A percentile compares a stretch with the other conserved stretches of the same genome.
These are phyloP conservation scores for Arthrobotrys conoides DNA, from an alignment of 2,329 filamentous ascomycete species.

Conservation along the genomic window DNA sequence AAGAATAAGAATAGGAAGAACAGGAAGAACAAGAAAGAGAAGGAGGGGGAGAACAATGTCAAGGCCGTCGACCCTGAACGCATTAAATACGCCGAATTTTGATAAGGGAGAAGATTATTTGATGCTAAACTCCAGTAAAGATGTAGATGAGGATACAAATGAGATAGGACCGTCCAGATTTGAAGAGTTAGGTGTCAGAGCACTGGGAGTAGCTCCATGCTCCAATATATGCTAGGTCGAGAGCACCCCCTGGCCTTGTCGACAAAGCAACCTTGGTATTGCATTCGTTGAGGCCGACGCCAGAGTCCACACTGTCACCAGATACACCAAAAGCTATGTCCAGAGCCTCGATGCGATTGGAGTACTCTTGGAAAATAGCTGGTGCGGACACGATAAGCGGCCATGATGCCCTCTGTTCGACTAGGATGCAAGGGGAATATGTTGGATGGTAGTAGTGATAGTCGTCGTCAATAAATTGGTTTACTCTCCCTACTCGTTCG, in stretches of 20 bases:
- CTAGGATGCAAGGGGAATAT: slow-evolving; percentile 3
- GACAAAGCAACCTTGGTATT: not conserved
- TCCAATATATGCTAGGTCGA: slow-evolving; percentile 34
- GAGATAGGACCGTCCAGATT: too few relatives aligned
- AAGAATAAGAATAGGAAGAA: too few relatives aligned
- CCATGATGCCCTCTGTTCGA: slow-evolving; percentile 18
- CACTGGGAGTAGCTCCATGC: slow-evolving; percentile 6
- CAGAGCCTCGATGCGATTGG: slow-evolving; percentile 9
- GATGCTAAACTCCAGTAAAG: not conserved
- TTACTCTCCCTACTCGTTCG: not conserved
- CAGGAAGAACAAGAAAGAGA: too few relatives aligned
- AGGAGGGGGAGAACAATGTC: not conserved
- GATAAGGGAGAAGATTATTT: too few relatives aligned
- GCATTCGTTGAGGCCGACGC: slow-evolving; percentile 22
- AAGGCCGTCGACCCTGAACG: not conserved
- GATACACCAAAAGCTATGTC: not conserved
- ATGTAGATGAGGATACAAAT: not conserved
- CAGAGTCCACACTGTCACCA: not conserved
- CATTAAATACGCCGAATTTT: not conserved
- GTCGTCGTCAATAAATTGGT: slow-evolving; percentile 7
- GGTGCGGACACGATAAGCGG: not conserved
- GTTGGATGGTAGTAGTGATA: slow-evolving; percentile 30
- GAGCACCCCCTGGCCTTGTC: not conserved
- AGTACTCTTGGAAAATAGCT: not conserved
- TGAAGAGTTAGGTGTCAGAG: too few relatives aligned